These are phyloP conservation scores for Carex cristatella DNA, from an alignment of 176 grass and related monocot genomes.

Conservation along the genomic window DNA sequence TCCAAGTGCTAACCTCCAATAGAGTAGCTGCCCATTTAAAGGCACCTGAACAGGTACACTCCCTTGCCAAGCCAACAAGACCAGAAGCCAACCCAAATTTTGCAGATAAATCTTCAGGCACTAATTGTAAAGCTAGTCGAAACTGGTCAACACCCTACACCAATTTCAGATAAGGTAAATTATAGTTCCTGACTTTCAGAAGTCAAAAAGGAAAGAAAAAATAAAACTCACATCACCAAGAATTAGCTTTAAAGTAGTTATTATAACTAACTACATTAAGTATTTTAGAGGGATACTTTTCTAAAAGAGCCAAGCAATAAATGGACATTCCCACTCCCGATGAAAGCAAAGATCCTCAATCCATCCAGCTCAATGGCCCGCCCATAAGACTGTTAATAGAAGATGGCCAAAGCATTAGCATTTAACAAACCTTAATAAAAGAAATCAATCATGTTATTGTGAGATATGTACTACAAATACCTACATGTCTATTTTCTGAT, in stretches of 20 bases:
- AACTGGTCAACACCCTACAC: constrained; percentile 85
- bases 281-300: constrained; percentile 54
- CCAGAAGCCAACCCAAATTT: constrained; percentile 85
- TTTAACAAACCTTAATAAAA: background rate
- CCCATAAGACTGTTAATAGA: constrained; percentile 67
- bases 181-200: constrained; percentile 6
- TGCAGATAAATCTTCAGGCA: constrained; percentile 69
- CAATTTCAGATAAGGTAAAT: constrained; percentile 26
- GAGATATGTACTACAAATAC: background rate
- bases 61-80: constrained; percentile 72
- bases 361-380: constrained; percentile 80
- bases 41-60: constrained; percentile 63
- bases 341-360: constrained; percentile 73
- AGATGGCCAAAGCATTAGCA: constrained; percentile 33
- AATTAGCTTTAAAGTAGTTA: background rate
- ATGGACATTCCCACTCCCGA: constrained; percentile 90
- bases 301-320: constrained; percentile 91
- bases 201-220: background rate
- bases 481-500: background rate
- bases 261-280: background rate
- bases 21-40: constrained; percentile 83
- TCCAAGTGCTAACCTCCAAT: constrained; percentile 45
- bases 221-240: background rate
- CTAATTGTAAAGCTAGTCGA: constrained; percentile 56
- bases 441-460: background rate